Conservation (phyloP, 2,329 filamentous ascomycete species). For the Colletotrichum falcatum region DNA sequence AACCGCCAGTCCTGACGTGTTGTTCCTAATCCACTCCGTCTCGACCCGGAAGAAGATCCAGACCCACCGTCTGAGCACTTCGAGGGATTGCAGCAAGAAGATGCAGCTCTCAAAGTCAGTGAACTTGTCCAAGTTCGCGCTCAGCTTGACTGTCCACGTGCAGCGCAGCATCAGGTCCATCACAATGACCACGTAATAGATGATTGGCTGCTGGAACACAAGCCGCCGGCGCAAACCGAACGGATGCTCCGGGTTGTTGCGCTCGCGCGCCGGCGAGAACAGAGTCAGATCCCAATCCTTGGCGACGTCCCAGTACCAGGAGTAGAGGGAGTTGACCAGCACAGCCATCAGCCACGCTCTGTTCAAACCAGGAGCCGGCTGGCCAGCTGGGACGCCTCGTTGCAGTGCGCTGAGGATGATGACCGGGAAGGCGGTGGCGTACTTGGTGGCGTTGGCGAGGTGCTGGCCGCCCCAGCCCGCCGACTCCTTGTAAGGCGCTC, state of each 20-base stretch:
- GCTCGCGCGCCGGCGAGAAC: conserved; percentile 70
- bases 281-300: conserved; percentile 97
- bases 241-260: conserved; percentile 73
- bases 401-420: conserved; percentile 83
- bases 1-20: conserved; percentile 62
- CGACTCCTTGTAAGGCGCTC: conserved; percentile 65
- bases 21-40: conserved; percentile 84
- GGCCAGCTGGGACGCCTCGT: conserved; percentile 64
- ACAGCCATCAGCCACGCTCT: conserved; percentile 78
- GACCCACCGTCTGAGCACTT: conserved; percentile 90
- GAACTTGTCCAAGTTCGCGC: conserved; percentile 83
- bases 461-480: conserved; percentile 86
- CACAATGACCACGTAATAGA: conserved; percentile 86
- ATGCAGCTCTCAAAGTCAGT: conserved; percentile 90
- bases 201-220: conserved; percentile 75
- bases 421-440: conserved; percentile 93
- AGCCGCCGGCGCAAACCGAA: conserved; percentile 83
- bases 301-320: conserved; percentile 98
- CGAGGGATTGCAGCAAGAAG: conserved; percentile 87
- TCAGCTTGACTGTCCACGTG: conserved; percentile 92
- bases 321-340: conserved; percentile 87
- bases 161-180: conserved; percentile 86
- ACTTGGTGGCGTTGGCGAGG: conserved; percentile 94
- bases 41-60: conserved; percentile 98
- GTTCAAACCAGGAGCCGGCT: conserved; percentile 57